Base-by-base conservation (phyloP, 2,329 filamentous ascomycete genomes). In the Botrytis pseudocinerea region DNA sequence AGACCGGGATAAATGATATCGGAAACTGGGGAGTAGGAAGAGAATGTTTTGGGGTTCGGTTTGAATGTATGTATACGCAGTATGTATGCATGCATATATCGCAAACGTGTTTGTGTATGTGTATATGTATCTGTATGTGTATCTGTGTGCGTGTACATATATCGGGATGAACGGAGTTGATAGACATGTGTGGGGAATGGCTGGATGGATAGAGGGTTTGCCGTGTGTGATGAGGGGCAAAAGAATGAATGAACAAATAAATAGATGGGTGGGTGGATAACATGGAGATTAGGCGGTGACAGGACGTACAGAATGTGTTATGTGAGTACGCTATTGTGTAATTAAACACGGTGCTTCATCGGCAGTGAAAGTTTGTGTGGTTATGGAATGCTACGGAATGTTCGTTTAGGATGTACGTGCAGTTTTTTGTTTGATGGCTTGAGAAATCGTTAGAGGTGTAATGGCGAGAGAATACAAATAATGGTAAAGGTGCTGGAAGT, bases 401-500 rank as follows among this genome's bases (percentile, higher is more conserved):
- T 54, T 54, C 5, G 5, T 16, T 54, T 54, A 38, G 48, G 48
- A 12, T n/a, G 25, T 54, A 54, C 48, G n/a, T n/a, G 2, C 5
- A 54, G 48, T 0, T 32, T 6, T 57, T 18, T 57, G 51, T 4
- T 8, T 18, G 2, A 32, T 32, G 16, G 28, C 32, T 2, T 0
- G 51, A 9, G 51, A 8, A 28, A 18, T 18, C 25, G 6, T 18
- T 3, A 16, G 6, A 2, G 18, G 1, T 9, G 14, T 0, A 28
- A 9, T 57, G 14, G 14, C 0, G 8, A 4, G n/a, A 18, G 14
- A 28, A 28, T 28, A 32, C 0, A 9, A 6, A 8, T 18, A 7
- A 9, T 32, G 14, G 0, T 9, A 18, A 28, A 6, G 3, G 14
- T 57, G 12, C 6, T 18, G 6, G 9, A 28, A 32, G 14, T 32